Evolutionary conservation across 2,329 filamentous ascomycete species (phyloP), one percentile per base, ranked within the genome.

Genomic region (Ceratocystis lukuohia): DNA sequence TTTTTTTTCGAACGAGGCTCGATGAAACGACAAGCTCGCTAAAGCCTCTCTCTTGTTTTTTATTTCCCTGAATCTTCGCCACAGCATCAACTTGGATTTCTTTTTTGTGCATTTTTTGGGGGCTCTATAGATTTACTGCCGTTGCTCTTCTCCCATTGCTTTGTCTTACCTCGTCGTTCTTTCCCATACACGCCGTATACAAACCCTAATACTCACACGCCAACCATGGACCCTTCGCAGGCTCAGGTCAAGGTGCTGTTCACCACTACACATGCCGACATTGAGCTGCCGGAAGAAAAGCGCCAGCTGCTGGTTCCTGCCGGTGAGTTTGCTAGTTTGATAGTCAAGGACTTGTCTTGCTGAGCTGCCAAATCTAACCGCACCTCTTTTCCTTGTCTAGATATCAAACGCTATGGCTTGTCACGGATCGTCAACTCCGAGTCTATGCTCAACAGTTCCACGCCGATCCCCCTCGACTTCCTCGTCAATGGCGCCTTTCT

Each of bases 401-500:
- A 87, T 70, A 84, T 88, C 71, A 84, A 85, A 73, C 82, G 86
- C 72, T 88, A 88, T 82, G 85, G 84, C 71, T 79, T 88, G 65
- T 88, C 85, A 20, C 81, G 85, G 68, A 84, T 88, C 68, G 80
- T 88, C 73, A 88, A 88, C 76, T 88, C 86, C 71, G 83, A 86
- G 78, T 84, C 84, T 44, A 87, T 88, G 82, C 84, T 88, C 74
- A 80, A 82, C 73, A 87, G 84, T 59, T 73, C 80, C 33, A 77
- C 79, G 10, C 85, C 89, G 12, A 82, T 92, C 61, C 90, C 90
- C 20, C 88, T 99, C 76, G 94, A 99, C 76, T 97, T 99, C 78
- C 83, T 99, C 71, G 87, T 96, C 77, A 94, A 96, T 76, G 94
- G 94, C 75, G 87, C 88, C 72, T 96, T 96, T 76, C 83, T 99